Percentiles rank a stretch among this genome's conserved stretches.
Conservation (phyloP, 2,329 filamentous ascomycete species). For the Neonectria ditissima region DNA sequence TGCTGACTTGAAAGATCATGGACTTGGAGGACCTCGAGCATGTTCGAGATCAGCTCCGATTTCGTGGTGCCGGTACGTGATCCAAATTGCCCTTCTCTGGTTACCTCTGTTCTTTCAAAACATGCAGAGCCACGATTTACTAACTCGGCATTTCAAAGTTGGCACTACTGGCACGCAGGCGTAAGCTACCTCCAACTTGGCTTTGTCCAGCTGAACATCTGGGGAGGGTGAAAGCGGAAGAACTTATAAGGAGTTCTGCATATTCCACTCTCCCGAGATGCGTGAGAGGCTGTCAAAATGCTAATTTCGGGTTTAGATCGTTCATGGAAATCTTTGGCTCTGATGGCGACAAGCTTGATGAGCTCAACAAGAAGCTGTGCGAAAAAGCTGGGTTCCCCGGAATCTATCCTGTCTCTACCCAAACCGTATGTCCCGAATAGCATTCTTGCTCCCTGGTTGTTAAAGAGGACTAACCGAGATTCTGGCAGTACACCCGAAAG, state of each 20-base stretch:
- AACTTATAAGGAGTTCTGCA: too few species aligned
- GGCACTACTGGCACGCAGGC: conserved; percentile 37
- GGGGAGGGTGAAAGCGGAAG: too few species aligned
- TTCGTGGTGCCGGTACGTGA: conserved; percentile 24
- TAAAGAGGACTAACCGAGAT: neutral
- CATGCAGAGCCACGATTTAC: neutral
- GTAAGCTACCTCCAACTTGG: neutral
- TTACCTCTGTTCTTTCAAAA: neutral
- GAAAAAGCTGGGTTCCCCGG: conserved; percentile 27
- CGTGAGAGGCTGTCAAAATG: neutral
- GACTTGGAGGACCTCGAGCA: conserved; percentile 31
- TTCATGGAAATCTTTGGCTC: conserved; percentile 30
- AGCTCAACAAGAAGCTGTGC: conserved; percentile 26
- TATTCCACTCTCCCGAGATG: neutral
- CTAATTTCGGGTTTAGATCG: neutral
- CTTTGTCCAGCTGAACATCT: too few species aligned
- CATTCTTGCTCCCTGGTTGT: too few species aligned
- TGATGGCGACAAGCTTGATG: conserved; percentile 25
- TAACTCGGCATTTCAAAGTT: conserved; percentile 6
- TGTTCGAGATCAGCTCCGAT: conserved; percentile 24
- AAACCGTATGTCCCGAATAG: conserved; percentile 19
- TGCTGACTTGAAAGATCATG: conserved; percentile 18
- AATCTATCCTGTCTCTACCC: conserved; percentile 33
- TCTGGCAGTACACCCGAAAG: conserved; percentile 69
- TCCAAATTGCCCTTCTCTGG: neutral